These are phyloP conservation scores for Penicillium canescens DNA, from an alignment of 495 filamentous ascomycete genomes.

Conservation along the genomic window DNA sequence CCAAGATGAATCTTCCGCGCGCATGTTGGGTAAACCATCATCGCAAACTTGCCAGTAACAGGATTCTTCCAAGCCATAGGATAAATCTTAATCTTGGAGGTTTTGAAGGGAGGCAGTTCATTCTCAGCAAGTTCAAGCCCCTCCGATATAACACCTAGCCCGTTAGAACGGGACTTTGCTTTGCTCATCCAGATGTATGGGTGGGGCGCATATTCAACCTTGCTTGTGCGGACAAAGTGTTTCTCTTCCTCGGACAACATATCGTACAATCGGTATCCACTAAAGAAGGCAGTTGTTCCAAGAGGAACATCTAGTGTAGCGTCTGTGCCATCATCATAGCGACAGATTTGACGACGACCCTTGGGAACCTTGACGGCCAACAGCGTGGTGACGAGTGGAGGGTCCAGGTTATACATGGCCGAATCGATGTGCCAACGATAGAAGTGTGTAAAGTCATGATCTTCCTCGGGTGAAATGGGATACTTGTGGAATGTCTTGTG, in stretches of 20 bases:
- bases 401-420: constrained; percentile 68
- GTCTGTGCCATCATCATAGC: constrained; percentile 66
- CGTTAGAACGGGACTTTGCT: constrained; percentile 60
- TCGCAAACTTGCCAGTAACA: constrained; percentile 58
- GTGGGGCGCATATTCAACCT: constrained; percentile 67
- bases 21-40: constrained; percentile 67
- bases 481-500: constrained; percentile 68
- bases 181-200: constrained; percentile 74
- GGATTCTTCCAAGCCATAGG: constrained; percentile 73
- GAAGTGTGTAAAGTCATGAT: constrained; percentile 65
- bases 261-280: constrained; percentile 61
- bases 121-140: constrained; percentile 50
- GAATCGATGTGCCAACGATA: constrained; percentile 78
- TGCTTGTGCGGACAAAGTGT: constrained; percentile 57
- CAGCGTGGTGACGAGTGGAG: constrained; percentile 64
- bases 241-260: constrained; percentile 59
- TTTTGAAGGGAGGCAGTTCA: constrained; percentile 60
- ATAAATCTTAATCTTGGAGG: constrained; percentile 60
- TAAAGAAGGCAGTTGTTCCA: constrained; percentile 69
- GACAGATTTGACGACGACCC: constrained; percentile 59
- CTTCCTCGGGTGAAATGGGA: constrained; percentile 56
- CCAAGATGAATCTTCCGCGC: constrained; percentile 60
- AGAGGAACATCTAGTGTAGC: constrained; percentile 65
- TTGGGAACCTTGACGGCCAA: constrained; percentile 63
- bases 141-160: constrained; percentile 63